phyloP scores from a whole-genome alignment of 2,329 filamentous ascomycete genomes.

The Seiridium cupressi region DNA sequence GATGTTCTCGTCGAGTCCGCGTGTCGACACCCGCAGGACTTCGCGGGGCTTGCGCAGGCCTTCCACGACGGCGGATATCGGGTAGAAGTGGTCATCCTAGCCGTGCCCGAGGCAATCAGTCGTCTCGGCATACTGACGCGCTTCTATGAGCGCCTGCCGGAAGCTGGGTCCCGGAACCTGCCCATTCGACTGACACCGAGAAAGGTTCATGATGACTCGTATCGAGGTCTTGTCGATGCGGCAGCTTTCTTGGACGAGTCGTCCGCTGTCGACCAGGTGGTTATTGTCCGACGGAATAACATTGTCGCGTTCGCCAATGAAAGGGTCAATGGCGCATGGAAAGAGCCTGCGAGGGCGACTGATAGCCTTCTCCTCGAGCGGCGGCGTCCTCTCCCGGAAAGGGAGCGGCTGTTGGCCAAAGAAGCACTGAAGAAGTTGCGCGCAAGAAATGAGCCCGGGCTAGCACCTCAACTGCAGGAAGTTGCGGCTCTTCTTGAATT shows the following conservation, averaged over 20 bases:
- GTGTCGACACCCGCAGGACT: slow-evolving; percentile 41
- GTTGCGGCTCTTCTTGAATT: neutral
- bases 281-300: slow-evolving; percentile 37
- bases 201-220: slow-evolving; percentile 45
- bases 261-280: slow-evolving; percentile 29
- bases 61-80: slow-evolving; percentile 34
- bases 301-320: slow-evolving; percentile 29
- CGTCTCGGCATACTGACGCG: slow-evolving; percentile 40
- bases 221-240: slow-evolving; percentile 33
- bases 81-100: slow-evolving; percentile 39
- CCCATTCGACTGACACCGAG: slow-evolving; percentile 40
- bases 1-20: slow-evolving; percentile 44
- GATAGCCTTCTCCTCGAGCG: neutral
- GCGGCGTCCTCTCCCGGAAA: neutral
- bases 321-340: slow-evolving; percentile 8
- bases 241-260: slow-evolving; percentile 35
- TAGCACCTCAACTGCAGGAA: neutral
- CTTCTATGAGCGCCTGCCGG: slow-evolving; percentile 33
- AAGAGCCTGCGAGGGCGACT: neutral
- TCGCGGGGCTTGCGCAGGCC: slow-evolving; percentile 30
- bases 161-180: slow-evolving; percentile 31
- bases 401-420: neutral
- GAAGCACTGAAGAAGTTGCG: neutral
- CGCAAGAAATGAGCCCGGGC: neutral
- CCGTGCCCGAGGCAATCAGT: slow-evolving; percentile 39